phyloP scores from a whole-genome alignment of 192 early-diverging fungal species.

The Anaeromyces robustus region DNA sequence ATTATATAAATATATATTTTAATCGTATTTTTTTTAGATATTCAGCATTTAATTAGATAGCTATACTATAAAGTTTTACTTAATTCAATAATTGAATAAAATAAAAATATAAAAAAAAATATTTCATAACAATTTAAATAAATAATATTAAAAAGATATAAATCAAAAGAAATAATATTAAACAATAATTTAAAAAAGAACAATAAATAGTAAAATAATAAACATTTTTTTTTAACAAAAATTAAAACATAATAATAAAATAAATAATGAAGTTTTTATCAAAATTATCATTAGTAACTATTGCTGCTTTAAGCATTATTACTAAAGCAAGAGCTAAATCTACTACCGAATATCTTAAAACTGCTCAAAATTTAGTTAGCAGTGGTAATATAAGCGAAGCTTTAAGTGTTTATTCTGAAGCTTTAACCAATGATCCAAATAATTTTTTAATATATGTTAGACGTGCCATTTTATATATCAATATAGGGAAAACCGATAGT shows the following conservation, averaged over 20 bases:
- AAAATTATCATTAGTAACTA: background rate
- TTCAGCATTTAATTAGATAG: too few relatives aligned
- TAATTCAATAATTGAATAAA: too few relatives aligned
- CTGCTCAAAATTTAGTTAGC: background rate
- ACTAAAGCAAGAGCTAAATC: background rate
- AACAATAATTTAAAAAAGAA: too few relatives aligned
- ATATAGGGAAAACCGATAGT: constrained; percentile 45
- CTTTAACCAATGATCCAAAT: constrained; percentile 51
- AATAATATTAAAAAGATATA: too few relatives aligned
- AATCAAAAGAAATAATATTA: too few relatives aligned
- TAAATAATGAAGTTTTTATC: background rate
- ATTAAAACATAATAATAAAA: background rate
- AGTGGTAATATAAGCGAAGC: background rate
- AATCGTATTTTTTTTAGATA: too few relatives aligned
- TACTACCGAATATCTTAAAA: background rate
- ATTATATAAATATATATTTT: too few relatives aligned
- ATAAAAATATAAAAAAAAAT: too few relatives aligned
- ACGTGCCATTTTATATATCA: constrained; percentile 68
- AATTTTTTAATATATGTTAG: constrained; percentile 80
- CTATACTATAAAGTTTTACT: too few relatives aligned
- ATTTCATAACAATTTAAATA: too few relatives aligned
- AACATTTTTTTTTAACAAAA: too few relatives aligned
- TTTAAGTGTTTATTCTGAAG: constrained; percentile 15
- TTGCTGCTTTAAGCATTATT: background rate
- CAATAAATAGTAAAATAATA: too few relatives aligned